Conservation (phyloP, 495 filamentous ascomycete species). For the Neurospora sublineolata region DNA sequence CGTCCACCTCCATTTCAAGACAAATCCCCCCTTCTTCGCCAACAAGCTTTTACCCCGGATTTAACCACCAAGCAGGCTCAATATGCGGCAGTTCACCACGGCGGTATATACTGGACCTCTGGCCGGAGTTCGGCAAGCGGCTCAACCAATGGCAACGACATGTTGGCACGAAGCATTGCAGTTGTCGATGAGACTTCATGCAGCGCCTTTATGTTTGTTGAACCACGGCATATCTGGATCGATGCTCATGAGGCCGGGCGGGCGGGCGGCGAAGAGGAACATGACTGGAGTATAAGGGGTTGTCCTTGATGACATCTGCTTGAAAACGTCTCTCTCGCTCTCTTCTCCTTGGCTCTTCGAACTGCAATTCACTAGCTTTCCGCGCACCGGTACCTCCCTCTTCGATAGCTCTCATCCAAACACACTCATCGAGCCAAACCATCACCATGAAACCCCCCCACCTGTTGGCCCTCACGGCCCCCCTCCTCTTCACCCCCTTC, state of each 20-base stretch:
- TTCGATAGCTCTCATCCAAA: not conserved
- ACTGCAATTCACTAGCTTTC: not conserved
- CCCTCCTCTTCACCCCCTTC: slow-evolving; percentile 11
- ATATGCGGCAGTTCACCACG: slow-evolving; percentile 4
- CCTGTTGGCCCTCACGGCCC: slow-evolving; percentile 20
- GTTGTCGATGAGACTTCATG: not conserved
- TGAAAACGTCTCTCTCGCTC: not conserved
- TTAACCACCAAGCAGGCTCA: slow-evolving; percentile 1
- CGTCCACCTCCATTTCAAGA: not conserved
- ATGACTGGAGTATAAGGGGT: not conserved
- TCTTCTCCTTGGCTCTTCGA: not conserved
- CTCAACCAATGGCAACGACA: not conserved
- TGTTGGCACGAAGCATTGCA: not conserved
- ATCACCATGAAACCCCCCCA: slow-evolving; percentile 14
- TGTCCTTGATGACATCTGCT: not conserved
- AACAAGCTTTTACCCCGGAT: slow-evolving; percentile 2
- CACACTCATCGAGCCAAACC: slow-evolving; percentile 8
- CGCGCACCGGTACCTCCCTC: too few species aligned
- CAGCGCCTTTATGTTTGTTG: not conserved
- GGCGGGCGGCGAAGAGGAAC: not conserved
- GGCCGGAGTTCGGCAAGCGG: not conserved
- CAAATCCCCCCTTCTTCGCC: not conserved
- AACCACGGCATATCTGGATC: not conserved
- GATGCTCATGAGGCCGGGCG: not conserved
- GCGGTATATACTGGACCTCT: not conserved